Conservation (phyloP, 345 rosid genomes). For the Arabidopsis arenosa region DNA sequence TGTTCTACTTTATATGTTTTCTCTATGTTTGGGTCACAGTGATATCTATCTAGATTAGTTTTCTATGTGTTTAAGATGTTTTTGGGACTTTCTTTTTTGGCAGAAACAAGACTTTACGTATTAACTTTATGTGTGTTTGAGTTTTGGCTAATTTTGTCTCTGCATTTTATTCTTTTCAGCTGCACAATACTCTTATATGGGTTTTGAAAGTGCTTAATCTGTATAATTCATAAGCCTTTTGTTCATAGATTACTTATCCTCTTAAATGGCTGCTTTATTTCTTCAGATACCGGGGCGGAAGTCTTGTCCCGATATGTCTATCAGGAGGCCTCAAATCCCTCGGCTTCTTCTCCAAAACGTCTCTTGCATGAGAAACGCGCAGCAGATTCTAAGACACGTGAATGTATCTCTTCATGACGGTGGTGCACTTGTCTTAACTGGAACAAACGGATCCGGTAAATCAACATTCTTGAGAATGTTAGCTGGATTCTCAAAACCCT, state of each 20-base stretch:
- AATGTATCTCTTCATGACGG: conserved; percentile 82
- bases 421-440: conserved; percentile 78
- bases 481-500: conserved; percentile 84
- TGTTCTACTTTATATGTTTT: not conserved
- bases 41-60: not conserved
- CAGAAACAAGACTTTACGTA: conserved; percentile 37
- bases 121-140: no score
- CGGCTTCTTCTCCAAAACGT: conserved; percentile 81
- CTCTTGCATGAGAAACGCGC: conserved; percentile 95
- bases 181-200: no score
- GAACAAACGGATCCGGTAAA: conserved; percentile 85
- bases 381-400: conserved; percentile 74
- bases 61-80: conserved; percentile 1
- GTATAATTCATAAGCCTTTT: not conserved
- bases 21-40: conserved; percentile 2
- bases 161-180: no score
- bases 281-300: not conserved
- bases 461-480: conserved; percentile 82
- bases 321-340: conserved; percentile 65
- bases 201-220: no score
- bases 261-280: not conserved
- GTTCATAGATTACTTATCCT: conserved; percentile 3
- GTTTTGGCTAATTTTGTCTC: no score
- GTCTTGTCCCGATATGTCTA: conserved; percentile 50
- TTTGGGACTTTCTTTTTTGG: conserved; percentile 17